phyloP scores from a whole-genome alignment of 495 filamentous ascomycete species.

The Hypoxylon fragiforme region DNA sequence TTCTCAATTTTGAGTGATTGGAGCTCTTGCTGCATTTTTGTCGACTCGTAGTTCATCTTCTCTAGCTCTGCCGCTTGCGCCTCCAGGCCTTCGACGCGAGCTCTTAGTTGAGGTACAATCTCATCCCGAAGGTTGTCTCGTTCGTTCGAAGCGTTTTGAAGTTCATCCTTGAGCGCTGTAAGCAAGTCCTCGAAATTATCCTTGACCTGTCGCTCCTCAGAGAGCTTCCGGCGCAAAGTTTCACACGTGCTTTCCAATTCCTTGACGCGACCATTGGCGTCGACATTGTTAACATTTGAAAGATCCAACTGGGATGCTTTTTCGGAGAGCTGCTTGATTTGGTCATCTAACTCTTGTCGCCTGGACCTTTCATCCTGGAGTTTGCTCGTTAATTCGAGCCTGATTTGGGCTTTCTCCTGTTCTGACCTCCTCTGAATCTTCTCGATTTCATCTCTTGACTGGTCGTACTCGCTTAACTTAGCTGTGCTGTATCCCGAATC shows the following conservation, averaged over 20 bases:
- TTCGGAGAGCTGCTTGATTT: constrained; percentile 78
- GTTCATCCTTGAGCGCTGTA: constrained; percentile 77
- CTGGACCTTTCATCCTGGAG: constrained; percentile 80
- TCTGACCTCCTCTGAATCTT: constrained; percentile 80
- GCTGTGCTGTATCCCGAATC: constrained; percentile 89
- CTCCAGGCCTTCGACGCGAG: constrained; percentile 78
- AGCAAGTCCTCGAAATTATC: constrained; percentile 93
- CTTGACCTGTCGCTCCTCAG: constrained; percentile 84
- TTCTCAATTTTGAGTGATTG: constrained; percentile 71
- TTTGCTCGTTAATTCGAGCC: constrained; percentile 78
- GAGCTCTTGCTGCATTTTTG: constrained; percentile 80
- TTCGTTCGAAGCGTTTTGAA: constrained; percentile 82
- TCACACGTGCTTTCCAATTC: constrained; percentile 82
- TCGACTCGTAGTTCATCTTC: constrained; percentile 71
- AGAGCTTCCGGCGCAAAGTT: constrained; percentile 72
- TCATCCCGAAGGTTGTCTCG: constrained; percentile 90
- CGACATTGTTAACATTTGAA: constrained; percentile 48
- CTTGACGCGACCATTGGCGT: constrained; percentile 59
- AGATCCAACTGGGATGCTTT: constrained; percentile 64
- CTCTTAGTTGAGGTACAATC: constrained; percentile 71
- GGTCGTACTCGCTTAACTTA: constrained; percentile 66
- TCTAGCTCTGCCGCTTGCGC: constrained; percentile 66
- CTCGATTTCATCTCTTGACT: constrained; percentile 79
- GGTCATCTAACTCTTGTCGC: constrained; percentile 74
- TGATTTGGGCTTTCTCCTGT: constrained; percentile 87